Evolutionary conservation across 2,329 filamentous ascomycete genomes (phyloP).

Genomic region (Fusarium newnesense): DNA sequence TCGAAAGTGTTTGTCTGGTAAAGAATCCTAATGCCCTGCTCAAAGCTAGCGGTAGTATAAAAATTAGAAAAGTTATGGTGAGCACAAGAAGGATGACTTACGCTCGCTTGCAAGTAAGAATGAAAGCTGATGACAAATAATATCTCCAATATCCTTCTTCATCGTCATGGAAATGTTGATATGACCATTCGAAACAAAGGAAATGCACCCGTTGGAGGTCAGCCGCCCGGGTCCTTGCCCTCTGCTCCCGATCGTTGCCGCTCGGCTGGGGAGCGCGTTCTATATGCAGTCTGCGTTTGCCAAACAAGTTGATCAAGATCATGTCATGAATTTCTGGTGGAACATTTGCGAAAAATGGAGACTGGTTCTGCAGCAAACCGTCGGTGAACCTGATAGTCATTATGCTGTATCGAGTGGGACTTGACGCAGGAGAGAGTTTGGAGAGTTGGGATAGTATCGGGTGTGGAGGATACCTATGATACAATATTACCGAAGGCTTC

Average conservation of each 20-base stretch:
- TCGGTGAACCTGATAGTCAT: neutral
- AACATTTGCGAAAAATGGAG: neutral
- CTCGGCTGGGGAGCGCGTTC: neutral
- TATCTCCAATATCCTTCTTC: neutral
- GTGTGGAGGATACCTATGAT: too few relatives aligned
- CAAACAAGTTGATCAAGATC: neutral
- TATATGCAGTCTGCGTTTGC: neutral
- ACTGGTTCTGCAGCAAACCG: neutral
- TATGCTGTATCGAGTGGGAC: neutral
- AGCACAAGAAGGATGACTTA: neutral
- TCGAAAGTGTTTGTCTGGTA: neutral
- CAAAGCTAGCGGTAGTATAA: neutral
- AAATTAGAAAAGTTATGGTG: neutral
- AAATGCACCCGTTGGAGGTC: neutral
- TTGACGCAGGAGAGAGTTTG: neutral
- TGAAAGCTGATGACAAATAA: neutral
- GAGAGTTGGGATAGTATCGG: neutral
- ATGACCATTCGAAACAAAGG: neutral
- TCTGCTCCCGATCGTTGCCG: neutral
- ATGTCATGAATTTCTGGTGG: neutral
- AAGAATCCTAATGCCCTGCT: neutral
- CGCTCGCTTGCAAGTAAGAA: conserved; percentile 16
- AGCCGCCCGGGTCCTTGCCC: neutral
- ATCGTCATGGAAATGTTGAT: neutral
- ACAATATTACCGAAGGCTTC: neutral